A percentile compares a stretch with the other conserved stretches of the same genome.
phyloP scores from a whole-genome alignment of 139 green algal genomes.

The Zygnema circumcarinatum region DNA sequence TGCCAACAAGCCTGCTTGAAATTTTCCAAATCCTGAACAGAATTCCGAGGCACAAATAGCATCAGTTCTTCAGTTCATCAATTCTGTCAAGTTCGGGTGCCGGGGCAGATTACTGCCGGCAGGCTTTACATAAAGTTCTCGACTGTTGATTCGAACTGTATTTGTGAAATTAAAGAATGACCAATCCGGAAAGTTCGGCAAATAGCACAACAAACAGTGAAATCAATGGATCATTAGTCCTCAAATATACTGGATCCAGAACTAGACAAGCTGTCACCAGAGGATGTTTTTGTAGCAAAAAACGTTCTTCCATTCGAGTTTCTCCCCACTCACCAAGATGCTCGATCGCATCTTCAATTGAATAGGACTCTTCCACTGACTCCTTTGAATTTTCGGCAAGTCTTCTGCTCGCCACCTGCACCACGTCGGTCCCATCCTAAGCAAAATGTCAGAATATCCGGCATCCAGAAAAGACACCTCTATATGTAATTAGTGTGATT shows the following conservation, averaged over 20 bases:
- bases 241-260: background rate
- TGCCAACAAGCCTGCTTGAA: conserved; percentile 71
- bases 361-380: background rate
- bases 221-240: background rate
- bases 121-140: background rate
- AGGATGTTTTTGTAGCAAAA: background rate
- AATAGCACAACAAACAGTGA: background rate
- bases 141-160: background rate
- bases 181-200: background rate
- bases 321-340: background rate
- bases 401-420: no score
- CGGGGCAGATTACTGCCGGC: background rate
- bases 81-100: no score
- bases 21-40: conserved; percentile 68
- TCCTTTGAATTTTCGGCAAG: no score
- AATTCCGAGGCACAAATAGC: background rate
- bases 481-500: no score
- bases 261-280: background rate
- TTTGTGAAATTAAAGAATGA: background rate
- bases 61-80: background rate
- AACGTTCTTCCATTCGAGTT: no score
- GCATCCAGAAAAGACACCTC: no score
- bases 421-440: no score
- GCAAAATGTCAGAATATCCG: no score
- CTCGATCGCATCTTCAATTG: background rate